A percentile compares a stretch with the other conserved stretches of the same genome.
phyloP scores from a whole-genome alignment of 257 asterid genomes.

The Oldenlandia corymbosa region DNA sequence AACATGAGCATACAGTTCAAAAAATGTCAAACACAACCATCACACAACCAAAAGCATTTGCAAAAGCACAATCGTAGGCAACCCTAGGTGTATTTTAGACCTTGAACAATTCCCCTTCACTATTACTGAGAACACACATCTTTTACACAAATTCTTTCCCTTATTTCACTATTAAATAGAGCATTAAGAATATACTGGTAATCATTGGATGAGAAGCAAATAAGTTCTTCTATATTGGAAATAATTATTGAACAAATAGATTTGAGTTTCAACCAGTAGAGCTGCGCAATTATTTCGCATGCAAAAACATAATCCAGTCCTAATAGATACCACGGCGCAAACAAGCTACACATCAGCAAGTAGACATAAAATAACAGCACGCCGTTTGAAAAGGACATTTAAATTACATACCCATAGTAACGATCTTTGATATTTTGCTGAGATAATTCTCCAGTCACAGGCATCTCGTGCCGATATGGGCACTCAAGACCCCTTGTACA shows the following conservation, averaged over 20 bases:
- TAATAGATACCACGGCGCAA: not conserved
- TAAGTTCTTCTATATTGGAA: not conserved
- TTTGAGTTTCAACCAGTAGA: not conserved
- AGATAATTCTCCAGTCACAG: slow-evolving; percentile 91
- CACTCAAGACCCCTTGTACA: slow-evolving; percentile 98
- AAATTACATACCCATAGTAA: slow-evolving; percentile 74
- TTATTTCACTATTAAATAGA: not conserved
- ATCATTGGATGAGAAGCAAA: not conserved
- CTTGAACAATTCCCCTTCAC: too few species aligned
- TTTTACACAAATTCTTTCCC: too few species aligned
- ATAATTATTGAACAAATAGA: too few species aligned
- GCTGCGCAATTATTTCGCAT: too few species aligned
- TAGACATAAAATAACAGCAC: not conserved
- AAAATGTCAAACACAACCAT: not conserved
- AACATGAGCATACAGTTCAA: not conserved
- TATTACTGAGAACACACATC: too few species aligned
- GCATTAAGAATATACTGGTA: not conserved
- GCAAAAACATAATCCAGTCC: too few species aligned
- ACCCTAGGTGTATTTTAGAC: too few species aligned
- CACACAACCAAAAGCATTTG: too few species aligned
- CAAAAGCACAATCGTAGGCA: too few species aligned
- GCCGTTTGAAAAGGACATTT: not conserved
- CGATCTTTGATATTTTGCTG: slow-evolving; percentile 97
- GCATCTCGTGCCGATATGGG: slow-evolving; percentile 88
- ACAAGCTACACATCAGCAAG: not conserved